These are phyloP conservation scores for Lipomyces japonicus DNA, from an alignment of 805 yeast species.

Conservation along the genomic window DNA sequence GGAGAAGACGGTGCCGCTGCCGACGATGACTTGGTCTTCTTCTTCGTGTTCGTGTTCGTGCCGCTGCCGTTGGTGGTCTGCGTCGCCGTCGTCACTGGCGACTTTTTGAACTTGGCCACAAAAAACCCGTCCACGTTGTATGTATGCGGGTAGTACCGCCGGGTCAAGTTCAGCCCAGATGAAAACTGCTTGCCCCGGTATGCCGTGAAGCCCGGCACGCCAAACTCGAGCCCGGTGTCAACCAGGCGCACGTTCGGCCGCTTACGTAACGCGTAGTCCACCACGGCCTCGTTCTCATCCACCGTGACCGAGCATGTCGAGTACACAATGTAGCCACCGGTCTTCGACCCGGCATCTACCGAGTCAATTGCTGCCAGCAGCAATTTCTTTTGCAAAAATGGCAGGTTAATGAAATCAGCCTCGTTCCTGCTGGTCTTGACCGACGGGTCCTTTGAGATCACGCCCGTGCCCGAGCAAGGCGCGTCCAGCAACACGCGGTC, in stretches of 20 bases:
- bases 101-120: constrained; percentile 94
- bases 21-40: neutral
- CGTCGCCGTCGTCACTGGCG: neutral
- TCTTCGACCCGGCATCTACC: constrained; percentile 85
- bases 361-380: constrained; percentile 94
- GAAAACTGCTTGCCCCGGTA: constrained; percentile 91
- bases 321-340: constrained; percentile 92
- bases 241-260: constrained; percentile 95
- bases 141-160: constrained; percentile 97
- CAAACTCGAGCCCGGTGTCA: constrained; percentile 86
- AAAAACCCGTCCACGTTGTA: constrained; percentile 98
- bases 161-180: constrained; percentile 69
- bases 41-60: neutral
- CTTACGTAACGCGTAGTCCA: constrained; percentile 93
- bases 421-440: constrained; percentile 92
- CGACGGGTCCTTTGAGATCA: constrained; percentile 92
- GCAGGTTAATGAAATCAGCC: constrained; percentile 93
- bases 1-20: neutral
- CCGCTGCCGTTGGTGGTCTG: neutral
- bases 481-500: constrained; percentile 95
- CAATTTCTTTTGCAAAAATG: constrained; percentile 93
- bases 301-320: constrained; percentile 98
- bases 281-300: constrained; percentile 97
- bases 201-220: constrained; percentile 92
- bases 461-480: constrained; percentile 99